Percentiles rank a stretch among this genome's conserved stretches.
phyloP scores from a whole-genome alignment of 2,329 filamentous ascomycete species.

The Phialocephala sp. region DNA sequence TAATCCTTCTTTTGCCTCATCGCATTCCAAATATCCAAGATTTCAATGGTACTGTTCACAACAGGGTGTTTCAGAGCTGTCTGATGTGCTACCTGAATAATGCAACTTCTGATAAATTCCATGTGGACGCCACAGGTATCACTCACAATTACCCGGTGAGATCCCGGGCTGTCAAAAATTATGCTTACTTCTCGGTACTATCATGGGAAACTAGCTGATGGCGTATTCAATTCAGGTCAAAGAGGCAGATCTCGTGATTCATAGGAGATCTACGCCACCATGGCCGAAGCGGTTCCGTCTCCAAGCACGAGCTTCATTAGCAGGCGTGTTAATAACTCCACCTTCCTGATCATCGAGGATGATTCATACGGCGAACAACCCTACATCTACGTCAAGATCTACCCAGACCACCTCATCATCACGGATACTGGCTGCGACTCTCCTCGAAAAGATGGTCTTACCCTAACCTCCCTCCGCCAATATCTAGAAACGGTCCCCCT shows the following conservation, averaged over 20 bases:
- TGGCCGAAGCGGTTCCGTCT: not conserved
- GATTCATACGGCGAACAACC: conserved; percentile 51
- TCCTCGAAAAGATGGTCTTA: conserved; percentile 38
- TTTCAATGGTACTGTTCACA: not conserved
- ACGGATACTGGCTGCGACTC: conserved; percentile 54
- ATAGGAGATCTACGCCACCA: not conserved
- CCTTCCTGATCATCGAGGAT: conserved; percentile 51
- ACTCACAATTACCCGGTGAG: not conserved
- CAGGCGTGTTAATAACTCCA: conserved; percentile 48
- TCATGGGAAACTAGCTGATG: not conserved
- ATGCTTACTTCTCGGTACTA: conserved; percentile 6
- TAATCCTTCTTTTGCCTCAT: not conserved
- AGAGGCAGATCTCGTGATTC: not conserved
- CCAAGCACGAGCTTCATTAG: conserved; percentile 43
- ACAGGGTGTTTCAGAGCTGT: not conserved
- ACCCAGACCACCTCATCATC: conserved; percentile 46
- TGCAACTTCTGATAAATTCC: not conserved
- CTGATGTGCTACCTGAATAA: not conserved
- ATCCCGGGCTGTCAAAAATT: conserved; percentile 6
- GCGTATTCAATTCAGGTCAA: not conserved
- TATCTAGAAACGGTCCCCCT: conserved; percentile 51
- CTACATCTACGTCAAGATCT: conserved; percentile 53
- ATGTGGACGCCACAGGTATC: conserved; percentile 4
- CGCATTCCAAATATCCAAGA: conserved; percentile 5
- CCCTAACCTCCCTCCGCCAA: conserved; percentile 44